A percentile compares a stretch with the other conserved stretches of the same genome.
Evolutionary conservation across 768 basidiomycete genomes (phyloP).

Genomic region (Dendrothele bispora): DNA sequence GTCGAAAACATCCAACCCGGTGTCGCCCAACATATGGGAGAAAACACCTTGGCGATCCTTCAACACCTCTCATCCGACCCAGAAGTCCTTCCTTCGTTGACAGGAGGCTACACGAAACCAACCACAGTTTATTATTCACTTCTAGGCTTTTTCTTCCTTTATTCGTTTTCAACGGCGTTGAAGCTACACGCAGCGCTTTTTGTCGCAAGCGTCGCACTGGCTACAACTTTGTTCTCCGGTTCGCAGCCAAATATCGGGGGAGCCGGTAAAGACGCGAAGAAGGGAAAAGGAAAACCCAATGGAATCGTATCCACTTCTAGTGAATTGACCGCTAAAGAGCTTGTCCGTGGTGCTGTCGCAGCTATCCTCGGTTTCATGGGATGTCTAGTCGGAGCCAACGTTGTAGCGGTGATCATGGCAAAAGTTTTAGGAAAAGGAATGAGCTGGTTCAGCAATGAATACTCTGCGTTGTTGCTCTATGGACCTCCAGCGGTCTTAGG

Average conservation of each 20-base stretch:
- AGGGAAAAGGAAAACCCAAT: no score
- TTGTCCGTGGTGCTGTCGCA: neutral
- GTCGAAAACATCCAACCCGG: constrained; percentile 65
- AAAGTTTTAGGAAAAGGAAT: constrained; percentile 62
- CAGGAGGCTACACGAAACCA: constrained; percentile 47
- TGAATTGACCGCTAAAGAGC: no score
- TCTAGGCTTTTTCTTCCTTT: constrained; percentile 68
- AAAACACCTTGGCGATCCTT: constrained; percentile 79
- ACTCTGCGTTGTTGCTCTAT: constrained; percentile 64
- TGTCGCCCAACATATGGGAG: constrained; percentile 80
- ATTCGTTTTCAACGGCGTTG: constrained; percentile 72
- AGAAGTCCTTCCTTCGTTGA: constrained; percentile 67
- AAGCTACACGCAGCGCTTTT: constrained; percentile 58
- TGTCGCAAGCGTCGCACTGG: constrained; percentile 41
- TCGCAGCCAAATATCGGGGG: constrained; percentile 37
- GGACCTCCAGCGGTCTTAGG: constrained; percentile 75
- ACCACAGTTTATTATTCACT: constrained; percentile 78
- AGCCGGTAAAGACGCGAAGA: constrained; percentile 26
- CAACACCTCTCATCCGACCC: constrained; percentile 78
- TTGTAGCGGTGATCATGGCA: constrained; percentile 69
- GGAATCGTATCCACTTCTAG: no score
- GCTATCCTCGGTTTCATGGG: constrained; percentile 34
- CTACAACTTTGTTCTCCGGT: constrained; percentile 37
- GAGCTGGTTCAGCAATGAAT: constrained; percentile 85
- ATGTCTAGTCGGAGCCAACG: constrained; percentile 63